Percentiles rank a stretch among this genome's conserved stretches.
phyloP scores from a whole-genome alignment of 2,329 filamentous ascomycete genomes.

The Alternaria longipes region DNA sequence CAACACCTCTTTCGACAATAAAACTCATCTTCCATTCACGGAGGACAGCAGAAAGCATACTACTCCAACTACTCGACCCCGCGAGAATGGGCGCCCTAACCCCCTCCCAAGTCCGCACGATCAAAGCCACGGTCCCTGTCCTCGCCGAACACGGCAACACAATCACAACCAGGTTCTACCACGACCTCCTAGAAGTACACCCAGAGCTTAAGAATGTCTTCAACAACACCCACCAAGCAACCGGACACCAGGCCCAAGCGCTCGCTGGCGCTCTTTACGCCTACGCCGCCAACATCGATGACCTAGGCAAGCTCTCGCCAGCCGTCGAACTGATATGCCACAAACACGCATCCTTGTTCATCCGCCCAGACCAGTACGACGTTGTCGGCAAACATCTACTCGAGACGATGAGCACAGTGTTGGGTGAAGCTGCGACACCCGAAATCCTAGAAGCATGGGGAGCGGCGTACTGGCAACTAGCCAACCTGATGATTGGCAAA shows the following conservation, averaged over 20 bases:
- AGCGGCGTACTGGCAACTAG: conserved; percentile 76
- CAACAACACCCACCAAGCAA: conserved; percentile 74
- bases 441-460: conserved; percentile 73
- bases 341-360: conserved; percentile 76
- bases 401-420: conserved; percentile 70
- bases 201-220: conserved; percentile 75
- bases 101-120: conserved; percentile 68
- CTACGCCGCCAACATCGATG: conserved; percentile 76
- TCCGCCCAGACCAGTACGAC: conserved; percentile 73
- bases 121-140: conserved; percentile 75
- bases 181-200: conserved; percentile 70
- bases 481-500: conserved; percentile 73
- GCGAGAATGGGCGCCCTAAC: conserved; percentile 59
- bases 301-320: conserved; percentile 67
- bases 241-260: conserved; percentile 73
- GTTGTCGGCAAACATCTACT: conserved; percentile 76
- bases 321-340: conserved; percentile 75
- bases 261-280: conserved; percentile 74
- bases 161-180: conserved; percentile 78
- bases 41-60: not conserved
- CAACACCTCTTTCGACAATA: not conserved
- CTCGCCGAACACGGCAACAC: conserved; percentile 72
- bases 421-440: conserved; percentile 72
- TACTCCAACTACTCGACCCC: conserved; percentile 4
- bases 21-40: not conserved